phyloP scores from a whole-genome alignment of 495 filamentous ascomycete genomes.

The Penicillium cataractarum region DNA sequence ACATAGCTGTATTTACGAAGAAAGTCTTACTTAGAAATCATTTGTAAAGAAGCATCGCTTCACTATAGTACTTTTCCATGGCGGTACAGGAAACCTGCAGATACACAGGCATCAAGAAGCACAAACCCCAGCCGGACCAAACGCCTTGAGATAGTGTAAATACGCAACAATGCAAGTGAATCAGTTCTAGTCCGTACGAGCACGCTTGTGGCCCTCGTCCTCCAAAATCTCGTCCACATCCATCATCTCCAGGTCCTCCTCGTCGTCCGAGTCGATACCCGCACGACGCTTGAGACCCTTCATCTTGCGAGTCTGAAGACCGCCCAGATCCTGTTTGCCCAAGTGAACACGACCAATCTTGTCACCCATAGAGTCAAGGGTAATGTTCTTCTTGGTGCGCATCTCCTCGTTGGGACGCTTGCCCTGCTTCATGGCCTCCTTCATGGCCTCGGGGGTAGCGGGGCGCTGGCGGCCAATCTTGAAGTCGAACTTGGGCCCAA shows the following conservation, averaged over 20 bases:
- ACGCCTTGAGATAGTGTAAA: slow-evolving; percentile 33
- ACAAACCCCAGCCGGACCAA: slow-evolving; percentile 35
- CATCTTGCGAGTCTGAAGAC: slow-evolving; percentile 97
- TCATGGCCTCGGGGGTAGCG: slow-evolving; percentile 74
- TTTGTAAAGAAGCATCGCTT: slow-evolving; percentile 16
- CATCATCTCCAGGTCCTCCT: slow-evolving; percentile 42
- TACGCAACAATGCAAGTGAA: slow-evolving; percentile 33
- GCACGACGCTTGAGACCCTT: slow-evolving; percentile 89
- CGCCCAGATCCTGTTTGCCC: slow-evolving; percentile 83
- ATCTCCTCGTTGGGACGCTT: slow-evolving; percentile 60
- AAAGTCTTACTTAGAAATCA: background rate
- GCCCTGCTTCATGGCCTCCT: slow-evolving; percentile 87
- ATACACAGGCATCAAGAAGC: slow-evolving; percentile 28
- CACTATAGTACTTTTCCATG: slow-evolving; percentile 35
- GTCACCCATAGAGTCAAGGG: slow-evolving; percentile 88
- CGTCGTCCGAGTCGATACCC: slow-evolving; percentile 52
- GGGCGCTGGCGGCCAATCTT: slow-evolving; percentile 78
- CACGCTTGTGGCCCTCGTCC: slow-evolving; percentile 45
- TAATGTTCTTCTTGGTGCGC: slow-evolving; percentile 92
- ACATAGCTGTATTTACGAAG: background rate
- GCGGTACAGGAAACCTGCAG: slow-evolving; percentile 23
- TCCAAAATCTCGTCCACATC: slow-evolving; percentile 49
- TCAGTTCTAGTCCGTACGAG: slow-evolving; percentile 37
- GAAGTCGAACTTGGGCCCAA: slow-evolving; percentile 95
- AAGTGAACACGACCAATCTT: slow-evolving; percentile 94